Evolutionary conservation across 2,329 filamentous ascomycete species (phyloP), one percentile per base, ranked within the genome.

Genomic region (Exophiala alcalophila): DNA sequence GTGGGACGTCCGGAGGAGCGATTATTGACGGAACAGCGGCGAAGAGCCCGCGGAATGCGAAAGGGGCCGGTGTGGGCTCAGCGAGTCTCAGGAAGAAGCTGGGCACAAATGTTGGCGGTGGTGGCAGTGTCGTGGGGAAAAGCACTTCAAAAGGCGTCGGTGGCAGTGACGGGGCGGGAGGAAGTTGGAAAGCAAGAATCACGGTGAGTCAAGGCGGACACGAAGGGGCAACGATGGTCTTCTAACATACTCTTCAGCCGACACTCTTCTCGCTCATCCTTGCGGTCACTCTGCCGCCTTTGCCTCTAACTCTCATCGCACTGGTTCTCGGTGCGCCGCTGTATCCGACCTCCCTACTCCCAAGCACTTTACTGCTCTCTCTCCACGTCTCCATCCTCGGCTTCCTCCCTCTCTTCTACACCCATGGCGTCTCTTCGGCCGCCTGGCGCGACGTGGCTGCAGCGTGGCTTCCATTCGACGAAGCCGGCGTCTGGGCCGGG

Each of bases 291-390:
- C 62, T 77, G 47, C 69, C 79, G 38, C 72, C 73, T 4, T 71
- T 77, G 0, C 80, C 80, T 2, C 59, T 80, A 24, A 68, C 83
- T 30, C 66, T 74, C 61, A 61, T 79, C 29, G 67, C 81, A 25
- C 77, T 94, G 57, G 74, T 97, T 58, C 84, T 97, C 54, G 92
- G 92, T 59, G 92, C 91, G 5, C 92, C 92, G 0, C 72, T 94
- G 39, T 55, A 55, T 18, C 51, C 54, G 14, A 86, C 91, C 21
- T 87, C 86, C 1, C 86, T 96, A 63, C 69, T 84, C 36, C 61
- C 73, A 3, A 84, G 94, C 54, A 98, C 92, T 1, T 62, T 86
- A 21, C 80, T 96, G 24, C 84, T 83, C 63, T 84, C 87, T 2
- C 77, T 84, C 2, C 90, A 97, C 63, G 77, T 97, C 47, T 79